Evolutionary conservation across 495 filamentous ascomycete species (phyloP).

Genomic region (Bryoglossum gracile): DNA sequence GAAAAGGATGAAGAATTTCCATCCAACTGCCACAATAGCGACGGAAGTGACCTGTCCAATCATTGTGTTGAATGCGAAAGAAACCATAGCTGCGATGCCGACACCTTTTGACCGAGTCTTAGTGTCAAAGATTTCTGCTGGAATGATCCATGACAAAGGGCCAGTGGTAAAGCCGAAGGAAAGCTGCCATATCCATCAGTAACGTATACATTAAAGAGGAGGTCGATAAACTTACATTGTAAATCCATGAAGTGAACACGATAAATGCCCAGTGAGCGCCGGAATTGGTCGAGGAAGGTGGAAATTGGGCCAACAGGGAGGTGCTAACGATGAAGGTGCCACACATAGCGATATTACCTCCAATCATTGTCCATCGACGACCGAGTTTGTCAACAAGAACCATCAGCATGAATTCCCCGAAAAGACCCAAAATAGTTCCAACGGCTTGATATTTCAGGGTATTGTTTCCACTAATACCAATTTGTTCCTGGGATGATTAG

Average conservation of each 20-base stretch:
- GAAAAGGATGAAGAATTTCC: neutral
- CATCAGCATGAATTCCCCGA: slow-evolving; percentile 30
- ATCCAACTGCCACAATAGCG: neutral
- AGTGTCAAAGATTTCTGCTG: slow-evolving; percentile 4
- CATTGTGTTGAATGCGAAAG: neutral
- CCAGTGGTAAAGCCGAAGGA: slow-evolving; percentile 27
- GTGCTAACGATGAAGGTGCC: slow-evolving; percentile 28
- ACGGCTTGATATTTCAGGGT: slow-evolving; percentile 44
- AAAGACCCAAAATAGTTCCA: slow-evolving; percentile 33
- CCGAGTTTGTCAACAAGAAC: slow-evolving; percentile 46
- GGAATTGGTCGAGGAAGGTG: slow-evolving; percentile 31
- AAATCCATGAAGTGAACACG: slow-evolving; percentile 33
- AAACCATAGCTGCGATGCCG: neutral
- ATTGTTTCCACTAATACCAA: slow-evolving; percentile 43
- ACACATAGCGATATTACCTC: slow-evolving; percentile 38
- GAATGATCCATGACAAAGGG: slow-evolving; percentile 23
- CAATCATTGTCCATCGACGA: slow-evolving; percentile 40
- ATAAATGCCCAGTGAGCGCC: slow-evolving; percentile 24
- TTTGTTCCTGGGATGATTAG: slow-evolving; percentile 24
- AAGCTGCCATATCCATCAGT: neutral
- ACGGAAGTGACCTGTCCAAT: neutral
- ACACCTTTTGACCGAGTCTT: neutral
- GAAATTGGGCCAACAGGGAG: slow-evolving; percentile 26
- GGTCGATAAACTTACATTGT: slow-evolving; percentile 2
- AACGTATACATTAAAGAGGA: neutral